A percentile compares a stretch with the other conserved stretches of the same genome.
Conservation (phyloP, 257 asterid genomes). For the Gardenia jasminoides region DNA sequence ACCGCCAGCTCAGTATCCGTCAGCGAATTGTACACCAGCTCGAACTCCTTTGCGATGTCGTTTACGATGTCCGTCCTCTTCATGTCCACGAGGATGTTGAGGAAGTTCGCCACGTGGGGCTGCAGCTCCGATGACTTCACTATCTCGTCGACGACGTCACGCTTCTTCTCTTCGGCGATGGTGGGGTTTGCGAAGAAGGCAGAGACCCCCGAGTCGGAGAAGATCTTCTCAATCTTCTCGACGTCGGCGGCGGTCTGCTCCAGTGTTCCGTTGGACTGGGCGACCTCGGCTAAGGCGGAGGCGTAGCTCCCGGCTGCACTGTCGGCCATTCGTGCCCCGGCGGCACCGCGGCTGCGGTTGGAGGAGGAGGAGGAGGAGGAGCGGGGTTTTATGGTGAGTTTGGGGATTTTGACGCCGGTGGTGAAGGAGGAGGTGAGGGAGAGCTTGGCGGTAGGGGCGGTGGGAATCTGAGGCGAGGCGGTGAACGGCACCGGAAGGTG, state of each 20-base stretch:
- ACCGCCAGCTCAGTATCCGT: slow-evolving; percentile 73
- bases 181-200: slow-evolving; percentile 56
- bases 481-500: slow-evolving; percentile 43
- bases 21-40: slow-evolving; percentile 43
- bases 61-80: slow-evolving; percentile 43
- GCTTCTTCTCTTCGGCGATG: too few relatives aligned
- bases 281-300: too few relatives aligned
- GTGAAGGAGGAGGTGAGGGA: slow-evolving; percentile 39
- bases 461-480: slow-evolving; percentile 38
- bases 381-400: slow-evolving; percentile 40
- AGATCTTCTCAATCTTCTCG: slow-evolving; percentile 54
- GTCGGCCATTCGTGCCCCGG: slow-evolving; percentile 53
- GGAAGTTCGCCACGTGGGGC: too few relatives aligned
- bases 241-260: slow-evolving; percentile 53
- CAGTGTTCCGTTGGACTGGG: slow-evolving; percentile 40
- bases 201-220: slow-evolving; percentile 44
- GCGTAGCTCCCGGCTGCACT: too few relatives aligned
- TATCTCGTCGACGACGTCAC: too few relatives aligned
- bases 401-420: slow-evolving; percentile 41
- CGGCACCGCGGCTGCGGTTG: slow-evolving; percentile 16
- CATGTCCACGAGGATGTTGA: slow-evolving; percentile 60
- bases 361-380: not conserved
- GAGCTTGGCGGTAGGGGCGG: slow-evolving; percentile 33
- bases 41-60: slow-evolving; percentile 70
- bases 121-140: too few relatives aligned